Base-by-base conservation (phyloP, 352 stramenopile species). In the Phytophthora cryptogea region DNA sequence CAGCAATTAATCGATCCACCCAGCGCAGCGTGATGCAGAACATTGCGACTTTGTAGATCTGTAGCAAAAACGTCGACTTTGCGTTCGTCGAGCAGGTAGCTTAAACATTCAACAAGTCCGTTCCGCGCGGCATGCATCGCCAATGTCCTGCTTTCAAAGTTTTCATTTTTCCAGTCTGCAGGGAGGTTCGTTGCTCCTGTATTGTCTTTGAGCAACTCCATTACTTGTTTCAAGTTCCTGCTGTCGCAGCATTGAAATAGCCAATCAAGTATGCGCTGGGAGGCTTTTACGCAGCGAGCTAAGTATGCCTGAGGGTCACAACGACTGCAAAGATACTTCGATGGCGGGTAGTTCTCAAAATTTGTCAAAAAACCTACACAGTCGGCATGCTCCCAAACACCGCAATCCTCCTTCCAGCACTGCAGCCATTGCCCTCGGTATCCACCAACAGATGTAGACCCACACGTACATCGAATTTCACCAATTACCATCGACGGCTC, bases 361-460 rank as follows among this genome's bases (percentile, higher is more conserved):
- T 30, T 52, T 39, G 62, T 63, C 33, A 89, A 53, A 41, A 83
- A 49, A 8, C 83, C 83, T 23, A 90, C 76, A 52, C 84, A 93
- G 11, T 89, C 81, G 5, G 80, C 80, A 47, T 93, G 84, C 58
- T 91, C 78, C 81, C 81, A 91, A 35, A 73, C 51, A 30, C 66
- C 68, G 27, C 84, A 93, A 26, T 85, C 73, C 33, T 83, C 68
- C 17, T 80, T 79, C 50, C 69, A 81, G 57, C 84, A 93, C 60
- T 89, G 78, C 4, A 91, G 20, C 84, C 84, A 93, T 28, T 76
- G 72, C 0, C 84, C 84, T 5, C 68, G 64, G 47, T 93, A 93
- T 7, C 58, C 47, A 2, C 66, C 73, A 10, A 88, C 71, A 16
- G 63, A 71, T 9, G 63, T 73, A 30, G 68, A 68, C 7, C 80